These are phyloP conservation scores for Choricystis sp. DNA, from an alignment of 139 green algal genomes.

Conservation along the genomic window DNA sequence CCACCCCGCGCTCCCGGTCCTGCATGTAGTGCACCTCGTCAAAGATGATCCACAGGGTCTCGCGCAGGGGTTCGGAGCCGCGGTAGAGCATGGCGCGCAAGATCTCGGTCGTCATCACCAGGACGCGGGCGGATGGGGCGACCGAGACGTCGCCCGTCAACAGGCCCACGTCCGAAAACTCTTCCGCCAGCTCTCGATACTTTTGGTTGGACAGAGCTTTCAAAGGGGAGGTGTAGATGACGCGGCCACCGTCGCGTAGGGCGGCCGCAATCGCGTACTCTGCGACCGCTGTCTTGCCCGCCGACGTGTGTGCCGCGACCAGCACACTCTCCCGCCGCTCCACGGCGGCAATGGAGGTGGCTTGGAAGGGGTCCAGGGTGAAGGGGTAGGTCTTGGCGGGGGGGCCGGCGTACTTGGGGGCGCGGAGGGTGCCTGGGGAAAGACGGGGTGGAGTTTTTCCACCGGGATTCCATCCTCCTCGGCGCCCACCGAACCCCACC, in stretches of 20 bases:
- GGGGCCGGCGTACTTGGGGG: not conserved
- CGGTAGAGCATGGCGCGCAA: conserved; percentile 68
- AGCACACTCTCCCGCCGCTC: conserved; percentile 51
- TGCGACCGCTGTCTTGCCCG: conserved; percentile 65
- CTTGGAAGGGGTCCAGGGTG: conserved; percentile 65
- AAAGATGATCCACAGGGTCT: conserved; percentile 20
- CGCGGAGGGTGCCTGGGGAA: not conserved
- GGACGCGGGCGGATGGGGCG: conserved; percentile 52
- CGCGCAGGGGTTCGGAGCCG: conserved; percentile 26
- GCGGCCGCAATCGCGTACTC: conserved; percentile 76
- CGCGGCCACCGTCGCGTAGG: conserved; percentile 21
- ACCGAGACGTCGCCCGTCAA: conserved; percentile 74
- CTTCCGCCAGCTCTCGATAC: conserved; percentile 58
- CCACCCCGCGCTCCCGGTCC: conserved; percentile 66
- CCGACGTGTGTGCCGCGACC: conserved; percentile 67
- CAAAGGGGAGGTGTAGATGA: conserved; percentile 76
- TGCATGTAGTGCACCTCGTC: conserved; percentile 54
- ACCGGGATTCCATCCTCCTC: no score
- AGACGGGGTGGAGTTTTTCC: no score
- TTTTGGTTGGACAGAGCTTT: conserved; percentile 81
- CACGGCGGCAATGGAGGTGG: conserved; percentile 45
- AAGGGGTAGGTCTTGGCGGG: conserved; percentile 39
- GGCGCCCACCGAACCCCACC: no score
- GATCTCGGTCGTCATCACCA: conserved; percentile 87
- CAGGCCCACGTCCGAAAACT: conserved; percentile 56